These are phyloP conservation scores for Colletotrichum tabaci DNA, from an alignment of 2,329 filamentous ascomycete genomes.

Conservation along the genomic window DNA sequence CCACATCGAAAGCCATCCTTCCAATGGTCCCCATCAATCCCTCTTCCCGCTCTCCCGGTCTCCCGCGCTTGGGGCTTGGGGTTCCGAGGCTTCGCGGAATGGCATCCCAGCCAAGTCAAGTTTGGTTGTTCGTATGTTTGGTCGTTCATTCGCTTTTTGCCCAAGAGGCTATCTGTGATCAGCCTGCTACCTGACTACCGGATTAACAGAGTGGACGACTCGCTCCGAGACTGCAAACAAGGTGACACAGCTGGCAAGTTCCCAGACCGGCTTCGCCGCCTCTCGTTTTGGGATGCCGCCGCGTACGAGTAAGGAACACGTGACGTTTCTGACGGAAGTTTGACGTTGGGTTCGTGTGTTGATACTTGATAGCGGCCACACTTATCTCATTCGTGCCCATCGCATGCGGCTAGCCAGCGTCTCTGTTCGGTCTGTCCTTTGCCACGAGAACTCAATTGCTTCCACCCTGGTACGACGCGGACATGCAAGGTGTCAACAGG, in stretches of 20 bases:
- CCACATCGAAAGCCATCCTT: conserved; percentile 22
- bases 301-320: conserved; percentile 35
- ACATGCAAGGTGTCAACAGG: conserved; percentile 15
- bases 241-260: conserved; percentile 17
- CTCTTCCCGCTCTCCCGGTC: conserved; percentile 39
- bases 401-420: not conserved
- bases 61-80: conserved; percentile 34
- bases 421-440: not conserved
- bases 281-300: conserved; percentile 27
- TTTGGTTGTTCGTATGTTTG: not conserved
- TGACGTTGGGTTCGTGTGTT: not conserved
- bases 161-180: not conserved
- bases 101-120: conserved; percentile 16
- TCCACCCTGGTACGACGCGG: not conserved
- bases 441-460: conserved; percentile 27
- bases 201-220: not conserved
- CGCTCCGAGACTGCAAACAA: not conserved
- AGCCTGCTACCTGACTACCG: not conserved
- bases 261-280: conserved; percentile 28
- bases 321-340: conserved; percentile 16
- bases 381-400: conserved; percentile 24
- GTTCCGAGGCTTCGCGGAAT: conserved; percentile 26
- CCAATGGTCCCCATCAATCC: conserved; percentile 25
- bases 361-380: conserved; percentile 8
- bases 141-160: not conserved